Percentiles rank a stretch among this genome's conserved stretches.
Conservation (phyloP, 2,329 filamentous ascomycete genomes). For the Ceratocystis colombiana region DNA sequence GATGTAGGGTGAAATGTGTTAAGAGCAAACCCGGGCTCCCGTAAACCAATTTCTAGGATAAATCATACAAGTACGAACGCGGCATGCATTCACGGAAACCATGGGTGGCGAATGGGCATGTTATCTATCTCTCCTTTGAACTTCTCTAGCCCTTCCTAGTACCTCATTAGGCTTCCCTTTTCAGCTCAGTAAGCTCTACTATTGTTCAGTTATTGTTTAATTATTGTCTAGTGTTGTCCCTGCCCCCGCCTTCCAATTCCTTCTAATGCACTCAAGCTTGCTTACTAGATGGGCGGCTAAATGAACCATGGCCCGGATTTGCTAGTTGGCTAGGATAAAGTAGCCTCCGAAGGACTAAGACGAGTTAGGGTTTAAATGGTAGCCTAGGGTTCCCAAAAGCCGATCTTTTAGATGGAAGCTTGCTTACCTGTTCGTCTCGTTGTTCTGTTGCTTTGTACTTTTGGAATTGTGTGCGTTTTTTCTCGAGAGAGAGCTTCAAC, state of each 20-base stretch:
- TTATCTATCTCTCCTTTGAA: too few relatives aligned
- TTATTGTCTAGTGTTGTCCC: background rate
- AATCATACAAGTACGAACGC: background rate
- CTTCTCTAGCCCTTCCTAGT: background rate
- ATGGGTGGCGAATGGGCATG: background rate
- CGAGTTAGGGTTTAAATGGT: background rate
- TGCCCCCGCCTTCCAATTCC: background rate
- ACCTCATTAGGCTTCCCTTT: background rate
- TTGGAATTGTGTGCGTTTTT: too few relatives aligned
- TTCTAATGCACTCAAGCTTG: conserved; percentile 1
- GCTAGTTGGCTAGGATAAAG: background rate
- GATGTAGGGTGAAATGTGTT: background rate
- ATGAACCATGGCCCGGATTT: background rate
- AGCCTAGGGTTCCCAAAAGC: background rate
- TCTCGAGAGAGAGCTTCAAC: too few relatives aligned
- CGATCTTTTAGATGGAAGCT: too few relatives aligned
- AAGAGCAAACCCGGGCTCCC: background rate
- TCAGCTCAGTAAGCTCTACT: background rate
- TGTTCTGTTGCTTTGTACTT: too few relatives aligned
- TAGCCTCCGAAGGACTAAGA: background rate
- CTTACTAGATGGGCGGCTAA: background rate
- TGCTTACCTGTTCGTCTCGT: too few relatives aligned
- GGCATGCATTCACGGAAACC: background rate
- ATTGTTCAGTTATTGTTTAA: background rate
- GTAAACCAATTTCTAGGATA: too few relatives aligned